Evolutionary conservation across 2,329 filamentous ascomycete species (phyloP).

Genomic region (Geosmithia flava): DNA sequence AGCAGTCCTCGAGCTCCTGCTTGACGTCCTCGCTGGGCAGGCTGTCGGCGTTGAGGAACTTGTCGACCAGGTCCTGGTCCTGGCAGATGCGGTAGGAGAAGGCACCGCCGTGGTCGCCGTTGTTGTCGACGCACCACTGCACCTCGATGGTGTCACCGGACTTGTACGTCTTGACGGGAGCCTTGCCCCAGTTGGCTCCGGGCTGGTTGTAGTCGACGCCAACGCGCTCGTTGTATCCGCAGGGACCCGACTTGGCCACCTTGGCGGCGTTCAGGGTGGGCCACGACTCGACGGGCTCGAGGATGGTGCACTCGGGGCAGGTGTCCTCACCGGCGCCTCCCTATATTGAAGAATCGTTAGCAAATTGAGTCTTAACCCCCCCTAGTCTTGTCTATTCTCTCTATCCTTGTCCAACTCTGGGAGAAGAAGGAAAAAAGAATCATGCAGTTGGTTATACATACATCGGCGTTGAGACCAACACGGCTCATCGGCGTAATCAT

Average conservation of each 20-base stretch:
- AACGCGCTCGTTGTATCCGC: constrained; percentile 40
- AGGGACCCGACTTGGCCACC: constrained; percentile 35
- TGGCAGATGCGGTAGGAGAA: constrained; percentile 41
- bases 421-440: neutral
- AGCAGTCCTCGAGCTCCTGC: constrained; percentile 39
- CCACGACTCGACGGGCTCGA: constrained; percentile 38
- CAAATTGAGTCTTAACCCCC: no score
- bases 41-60: constrained; percentile 32
- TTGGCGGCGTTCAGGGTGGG: constrained; percentile 30
- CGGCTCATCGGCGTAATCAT: constrained; percentile 28
- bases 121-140: constrained; percentile 43
- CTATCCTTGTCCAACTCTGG: neutral
- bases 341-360: no score
- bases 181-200: constrained; percentile 26
- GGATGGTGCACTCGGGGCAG: constrained; percentile 41
- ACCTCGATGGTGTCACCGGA: constrained; percentile 34
- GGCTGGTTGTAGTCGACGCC: constrained; percentile 40
- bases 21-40: constrained; percentile 37
- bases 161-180: constrained; percentile 28
- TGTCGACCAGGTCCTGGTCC: constrained; percentile 35
- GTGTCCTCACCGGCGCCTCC: constrained; percentile 31
- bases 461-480: constrained; percentile 28
- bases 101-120: constrained; percentile 45
- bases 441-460: constrained; percentile 10
- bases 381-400: constrained; percentile 2